A percentile compares a stretch with the other conserved stretches of the same genome.
Conservation (phyloP, 129 eudicot genomes). For the Flaveria brownii region DNA sequence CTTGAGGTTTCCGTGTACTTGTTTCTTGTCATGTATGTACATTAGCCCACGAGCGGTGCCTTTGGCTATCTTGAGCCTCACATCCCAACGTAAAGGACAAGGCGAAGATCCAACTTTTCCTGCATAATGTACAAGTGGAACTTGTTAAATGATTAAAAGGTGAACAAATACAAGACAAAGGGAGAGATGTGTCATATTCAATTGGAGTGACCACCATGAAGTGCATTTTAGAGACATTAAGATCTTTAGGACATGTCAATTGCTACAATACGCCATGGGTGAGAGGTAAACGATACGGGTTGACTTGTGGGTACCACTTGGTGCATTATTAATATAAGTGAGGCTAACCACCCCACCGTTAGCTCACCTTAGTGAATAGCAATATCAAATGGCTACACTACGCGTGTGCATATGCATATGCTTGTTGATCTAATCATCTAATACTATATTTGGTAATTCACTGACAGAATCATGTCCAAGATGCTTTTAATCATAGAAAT, state of each 20-base stretch:
- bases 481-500: not conserved
- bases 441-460: conserved; percentile 12
- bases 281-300: conserved; percentile 37
- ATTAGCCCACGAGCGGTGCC: conserved; percentile 89
- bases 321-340: conserved; percentile 36
- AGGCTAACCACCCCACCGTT: conserved; percentile 60
- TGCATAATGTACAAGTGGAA: conserved; percentile 26
- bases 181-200: conserved; percentile 42
- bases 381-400: conserved; percentile 27
- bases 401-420: conserved; percentile 26
- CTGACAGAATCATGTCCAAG: not conserved
- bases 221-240: not conserved
- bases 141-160: conserved; percentile 7
- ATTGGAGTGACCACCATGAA: conserved; percentile 24
- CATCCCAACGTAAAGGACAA: conserved; percentile 84
- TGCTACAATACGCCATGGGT: conserved; percentile 41
- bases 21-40: conserved; percentile 89
- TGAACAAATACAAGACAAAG: conserved; percentile 15
- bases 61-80: conserved; percentile 83
- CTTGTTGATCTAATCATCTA: conserved; percentile 15
- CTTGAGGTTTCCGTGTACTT: conserved; percentile 90
- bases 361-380: conserved; percentile 31
- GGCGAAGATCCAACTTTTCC: conserved; percentile 95
- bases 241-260: conserved; percentile 25
- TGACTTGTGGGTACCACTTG: conserved; percentile 42